Conservation (phyloP, 495 filamentous ascomycete species). For the Aspergillus funiculosus region DNA sequence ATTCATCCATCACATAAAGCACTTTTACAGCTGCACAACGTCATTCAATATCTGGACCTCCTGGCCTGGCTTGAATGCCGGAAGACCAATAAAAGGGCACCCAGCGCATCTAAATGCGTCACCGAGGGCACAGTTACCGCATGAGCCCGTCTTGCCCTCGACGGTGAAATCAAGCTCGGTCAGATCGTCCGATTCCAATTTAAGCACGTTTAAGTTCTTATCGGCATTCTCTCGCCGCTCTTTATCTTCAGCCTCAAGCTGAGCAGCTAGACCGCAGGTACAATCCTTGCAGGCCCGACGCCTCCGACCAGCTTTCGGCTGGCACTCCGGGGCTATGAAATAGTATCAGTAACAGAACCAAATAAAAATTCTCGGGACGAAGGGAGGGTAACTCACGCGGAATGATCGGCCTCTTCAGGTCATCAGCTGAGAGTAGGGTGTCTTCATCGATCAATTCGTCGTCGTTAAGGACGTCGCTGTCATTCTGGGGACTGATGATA, state of each 20-base stretch:
- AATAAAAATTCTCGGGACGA: not conserved
- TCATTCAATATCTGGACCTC: slow-evolving; percentile 84
- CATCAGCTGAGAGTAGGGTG: slow-evolving; percentile 73
- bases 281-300: slow-evolving; percentile 96
- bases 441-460: slow-evolving; percentile 91
- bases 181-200: slow-evolving; percentile 73
- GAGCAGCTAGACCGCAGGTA: slow-evolving; percentile 80
- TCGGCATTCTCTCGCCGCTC: slow-evolving; percentile 60
- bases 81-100: slow-evolving; percentile 89
- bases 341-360: not conserved
- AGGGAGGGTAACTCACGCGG: slow-evolving; percentile 60
- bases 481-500: slow-evolving; percentile 21
- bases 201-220: slow-evolving; percentile 53
- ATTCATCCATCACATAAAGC: slow-evolving; percentile 1
- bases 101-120: slow-evolving; percentile 60
- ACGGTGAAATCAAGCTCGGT: slow-evolving; percentile 88
- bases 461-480: slow-evolving; percentile 42
- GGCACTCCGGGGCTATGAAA: slow-evolving; percentile 67
- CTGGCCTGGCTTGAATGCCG: slow-evolving; percentile 94
- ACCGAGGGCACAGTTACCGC: slow-evolving; percentile 86
- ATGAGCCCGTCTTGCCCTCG: slow-evolving; percentile 87
- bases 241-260: slow-evolving; percentile 73
- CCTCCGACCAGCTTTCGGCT: slow-evolving; percentile 77
- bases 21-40: slow-evolving; percentile 66
- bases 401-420: slow-evolving; percentile 63